A percentile compares a stretch with the other conserved stretches of the same genome.
Evolutionary conservation across 148 eudicot genomes (phyloP).

Genomic region (Chenopodium quinoa): DNA sequence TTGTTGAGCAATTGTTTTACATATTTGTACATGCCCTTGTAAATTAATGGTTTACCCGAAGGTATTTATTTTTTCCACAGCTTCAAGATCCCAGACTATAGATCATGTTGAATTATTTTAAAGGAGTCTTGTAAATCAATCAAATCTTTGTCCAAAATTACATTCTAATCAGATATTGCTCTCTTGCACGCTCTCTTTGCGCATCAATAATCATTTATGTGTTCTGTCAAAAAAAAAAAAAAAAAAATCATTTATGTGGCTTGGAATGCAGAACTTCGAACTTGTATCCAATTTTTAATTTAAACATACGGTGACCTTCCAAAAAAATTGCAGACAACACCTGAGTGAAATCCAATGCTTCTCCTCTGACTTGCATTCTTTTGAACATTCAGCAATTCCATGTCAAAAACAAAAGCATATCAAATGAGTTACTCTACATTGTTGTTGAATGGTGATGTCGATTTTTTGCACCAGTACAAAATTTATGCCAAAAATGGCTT

Average conservation of each 20-base stretch:
- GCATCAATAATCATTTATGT: too few species aligned
- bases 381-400: not conserved
- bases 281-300: too few species aligned
- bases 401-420: not conserved
- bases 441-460: not conserved
- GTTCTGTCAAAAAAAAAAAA: not conserved
- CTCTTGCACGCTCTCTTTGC: not conserved
- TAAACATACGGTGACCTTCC: too few species aligned
- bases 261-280: not conserved
- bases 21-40: slow-evolving; percentile 18
- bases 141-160: not conserved
- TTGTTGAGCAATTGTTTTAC: not conserved
- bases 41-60: not conserved
- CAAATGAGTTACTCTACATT: not conserved
- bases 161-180: not conserved
- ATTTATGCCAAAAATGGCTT: not conserved
- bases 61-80: not conserved
- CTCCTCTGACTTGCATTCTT: not conserved
- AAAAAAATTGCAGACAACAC: not conserved
- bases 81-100: not conserved
- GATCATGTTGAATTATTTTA: not conserved
- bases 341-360: not conserved
- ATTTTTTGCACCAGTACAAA: not conserved
- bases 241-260: not conserved
- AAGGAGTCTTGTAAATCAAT: not conserved